Evolutionary conservation across 306 rosid species (phyloP).

Genomic region (Fagus crenata): DNA sequence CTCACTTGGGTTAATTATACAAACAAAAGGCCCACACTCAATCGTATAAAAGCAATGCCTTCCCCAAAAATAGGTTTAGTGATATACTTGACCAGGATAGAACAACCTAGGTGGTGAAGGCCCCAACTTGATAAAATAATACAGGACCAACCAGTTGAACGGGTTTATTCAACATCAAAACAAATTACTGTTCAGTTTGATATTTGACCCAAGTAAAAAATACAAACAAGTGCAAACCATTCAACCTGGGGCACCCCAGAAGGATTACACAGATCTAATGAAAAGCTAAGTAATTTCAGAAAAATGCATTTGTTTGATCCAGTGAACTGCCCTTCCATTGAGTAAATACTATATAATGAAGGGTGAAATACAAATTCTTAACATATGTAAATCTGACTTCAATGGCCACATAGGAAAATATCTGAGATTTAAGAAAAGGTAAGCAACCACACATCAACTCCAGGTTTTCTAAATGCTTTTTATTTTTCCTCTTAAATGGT

Average conservation of each 20-base stretch:
- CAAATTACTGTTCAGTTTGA: constrained; percentile 19
- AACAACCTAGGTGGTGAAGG: background rate
- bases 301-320: constrained; percentile 7
- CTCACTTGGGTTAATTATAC: too few species aligned
- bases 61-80: background rate
- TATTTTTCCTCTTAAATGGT: too few species aligned
- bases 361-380: background rate
- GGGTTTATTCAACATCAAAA: constrained; percentile 2
- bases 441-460: background rate
- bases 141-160: background rate
- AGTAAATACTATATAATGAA: background rate
- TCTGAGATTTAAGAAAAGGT: background rate
- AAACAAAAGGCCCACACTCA: constrained; percentile 2
- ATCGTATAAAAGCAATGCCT: background rate
- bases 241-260: constrained; percentile 13
- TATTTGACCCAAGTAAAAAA: background rate
- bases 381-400: background rate
- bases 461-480: background rate
- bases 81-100: background rate
- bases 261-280: background rate
- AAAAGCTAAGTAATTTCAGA: background rate
- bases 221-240: constrained; percentile 12
- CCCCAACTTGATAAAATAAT: background rate
- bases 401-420: background rate
- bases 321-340: background rate